Conservation (phyloP, 371 early-diverging fungal genomes). For the Mucor lusitanicus region DNA sequence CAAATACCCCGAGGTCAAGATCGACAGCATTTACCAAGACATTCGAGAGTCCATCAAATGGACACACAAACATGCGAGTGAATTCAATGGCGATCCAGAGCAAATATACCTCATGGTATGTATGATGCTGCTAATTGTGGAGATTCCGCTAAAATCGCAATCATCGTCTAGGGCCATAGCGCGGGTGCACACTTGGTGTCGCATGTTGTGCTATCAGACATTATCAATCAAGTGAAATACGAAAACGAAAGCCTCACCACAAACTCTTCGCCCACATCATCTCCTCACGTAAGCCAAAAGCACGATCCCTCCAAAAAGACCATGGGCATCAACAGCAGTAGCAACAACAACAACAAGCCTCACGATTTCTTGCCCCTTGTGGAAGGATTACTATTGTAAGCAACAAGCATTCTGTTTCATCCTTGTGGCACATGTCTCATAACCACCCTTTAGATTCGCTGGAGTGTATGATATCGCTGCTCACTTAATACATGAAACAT, state of each 20-base stretch:
- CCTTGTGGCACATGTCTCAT: not conserved
- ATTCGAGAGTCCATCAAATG: slow-evolving; percentile 65
- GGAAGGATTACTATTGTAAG: slow-evolving; percentile 57
- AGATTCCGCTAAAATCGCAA: not conserved
- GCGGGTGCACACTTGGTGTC: slow-evolving; percentile 55
- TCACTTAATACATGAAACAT: slow-evolving; percentile 65
- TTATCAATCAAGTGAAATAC: slow-evolving; percentile 33
- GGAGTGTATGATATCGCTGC: slow-evolving; percentile 71
- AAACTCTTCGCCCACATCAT: not conserved
- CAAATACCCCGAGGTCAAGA: slow-evolving; percentile 63
- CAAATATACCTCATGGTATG: slow-evolving; percentile 63
- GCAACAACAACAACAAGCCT: not conserved
- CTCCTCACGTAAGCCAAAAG: slow-evolving; percentile 18
- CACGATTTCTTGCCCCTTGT: slow-evolving; percentile 50
- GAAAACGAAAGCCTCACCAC: slow-evolving; percentile 14
- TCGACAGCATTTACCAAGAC: slow-evolving; percentile 66
- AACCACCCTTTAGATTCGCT: slow-evolving; percentile 26
- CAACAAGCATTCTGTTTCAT: slow-evolving; percentile 29
- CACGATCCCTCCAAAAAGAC: slow-evolving; percentile 21
- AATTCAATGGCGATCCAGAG: slow-evolving; percentile 53
- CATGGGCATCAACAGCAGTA: not conserved
- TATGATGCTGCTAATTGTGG: not conserved
- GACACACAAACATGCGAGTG: slow-evolving; percentile 51
- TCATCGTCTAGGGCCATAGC: slow-evolving; percentile 47
- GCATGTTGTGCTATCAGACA: slow-evolving; percentile 42